Base-by-base conservation (phyloP, 2,329 filamentous ascomycete genomes). In the Neopestalotiopsis rosae region DNA sequence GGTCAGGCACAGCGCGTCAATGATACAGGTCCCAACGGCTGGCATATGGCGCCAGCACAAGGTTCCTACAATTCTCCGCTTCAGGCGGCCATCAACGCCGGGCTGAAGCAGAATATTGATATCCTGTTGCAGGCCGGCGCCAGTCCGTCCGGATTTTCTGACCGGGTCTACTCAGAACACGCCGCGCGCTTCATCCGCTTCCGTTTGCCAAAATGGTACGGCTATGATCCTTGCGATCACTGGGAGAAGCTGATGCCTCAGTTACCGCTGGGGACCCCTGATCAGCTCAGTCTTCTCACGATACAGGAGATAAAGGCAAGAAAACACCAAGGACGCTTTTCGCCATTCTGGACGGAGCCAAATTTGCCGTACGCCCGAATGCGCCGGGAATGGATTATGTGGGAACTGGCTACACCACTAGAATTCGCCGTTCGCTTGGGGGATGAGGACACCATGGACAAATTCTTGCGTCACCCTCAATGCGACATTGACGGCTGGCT, bases 381-480 rank as follows among this genome's bases (percentile, higher is more conserved):
- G 57, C 57, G 32, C 14, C 10, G 57, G 28, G 57, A 61, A 12
- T 61, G 57, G 57, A 61, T 20, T 6, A 61, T 61, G n/a, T 61
- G 57, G 57, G 57, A 61, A 34, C 24, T 61, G 24, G 57, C 17
- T 28, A 61, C 57, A 17, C 57, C 57, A 20, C 57, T 61, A 14
- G 24, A 61, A 38, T 3, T 5, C 14, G 57, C 57, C 24, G 57
- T 61, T 6, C 57, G 24, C 57, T 10, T 14, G 3, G 57, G 24
- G 12, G 57, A 61, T 10, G 10, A 10, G 12, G 57, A 32, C 5
- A 38, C 57, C 2, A 20, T 61, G 28, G 28, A 2, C 32, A 61
- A 32, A n/a, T 28, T 61, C 30, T 24, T 61, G 28, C 2, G 30
- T 34, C 24, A 30, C n/a, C 24, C 24, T 38, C 24, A 34, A 10